These are phyloP conservation scores for Toxoplasma gondii DNA, from an alignment of 169 alveolate species.

Conservation along the genomic window DNA sequence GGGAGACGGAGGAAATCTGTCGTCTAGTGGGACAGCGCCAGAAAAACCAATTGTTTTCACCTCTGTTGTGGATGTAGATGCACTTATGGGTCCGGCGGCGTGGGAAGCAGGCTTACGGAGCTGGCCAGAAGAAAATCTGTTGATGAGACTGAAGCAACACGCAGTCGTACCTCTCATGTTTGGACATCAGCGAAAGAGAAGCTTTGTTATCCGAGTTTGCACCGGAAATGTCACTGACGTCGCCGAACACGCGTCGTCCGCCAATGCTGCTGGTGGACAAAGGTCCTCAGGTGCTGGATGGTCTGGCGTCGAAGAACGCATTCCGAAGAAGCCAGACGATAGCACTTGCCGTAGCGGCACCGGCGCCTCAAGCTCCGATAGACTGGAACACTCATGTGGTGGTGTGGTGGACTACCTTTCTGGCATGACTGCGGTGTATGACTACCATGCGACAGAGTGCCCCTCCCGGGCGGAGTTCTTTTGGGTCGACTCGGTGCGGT, in stretches of 20 bases:
- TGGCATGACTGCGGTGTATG: conserved; percentile 19
- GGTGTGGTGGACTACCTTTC: not conserved
- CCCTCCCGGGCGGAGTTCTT: not conserved
- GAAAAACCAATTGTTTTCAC: not conserved
- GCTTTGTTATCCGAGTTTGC: conserved; percentile 11
- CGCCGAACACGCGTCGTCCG: not conserved
- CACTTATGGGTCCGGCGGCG: not conserved
- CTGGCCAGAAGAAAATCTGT: conserved; percentile 21
- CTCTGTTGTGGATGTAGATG: not conserved
- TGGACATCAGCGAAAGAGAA: conserved; percentile 25
- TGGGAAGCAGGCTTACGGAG: not conserved
- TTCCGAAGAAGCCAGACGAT: not conserved
- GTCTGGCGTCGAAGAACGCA: not conserved
- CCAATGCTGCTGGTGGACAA: not conserved
- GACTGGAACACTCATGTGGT: not conserved
- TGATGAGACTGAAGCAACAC: not conserved
- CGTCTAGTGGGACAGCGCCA: not conserved
- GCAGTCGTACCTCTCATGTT: conserved; percentile 25
- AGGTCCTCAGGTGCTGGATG: not conserved
- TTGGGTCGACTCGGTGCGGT: not conserved
- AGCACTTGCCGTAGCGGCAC: too few relatives aligned
- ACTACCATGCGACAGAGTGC: conserved; percentile 6
- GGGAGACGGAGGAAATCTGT: not conserved
- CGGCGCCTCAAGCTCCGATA: too few relatives aligned
- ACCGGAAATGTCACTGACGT: conserved; percentile 32